Conservation (phyloP, 805 yeast genomes). For the Candida arabinofermentans region DNA sequence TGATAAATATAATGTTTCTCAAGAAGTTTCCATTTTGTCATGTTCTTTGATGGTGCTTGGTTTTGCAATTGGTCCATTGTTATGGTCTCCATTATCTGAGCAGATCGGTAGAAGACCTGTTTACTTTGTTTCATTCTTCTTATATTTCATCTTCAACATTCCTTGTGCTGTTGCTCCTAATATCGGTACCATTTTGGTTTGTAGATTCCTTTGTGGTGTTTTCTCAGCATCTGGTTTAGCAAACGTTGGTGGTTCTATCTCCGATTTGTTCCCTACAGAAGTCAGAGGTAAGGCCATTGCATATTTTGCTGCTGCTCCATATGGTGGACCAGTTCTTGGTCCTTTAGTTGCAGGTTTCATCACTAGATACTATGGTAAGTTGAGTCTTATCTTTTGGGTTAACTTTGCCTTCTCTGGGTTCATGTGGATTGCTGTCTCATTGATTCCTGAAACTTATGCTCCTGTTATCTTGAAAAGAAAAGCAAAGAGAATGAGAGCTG, state of each 20-base stretch:
- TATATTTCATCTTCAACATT: conserved; percentile 76
- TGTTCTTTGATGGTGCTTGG: conserved; percentile 89
- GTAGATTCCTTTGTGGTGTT: conserved; percentile 85
- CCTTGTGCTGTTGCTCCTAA: conserved; percentile 85
- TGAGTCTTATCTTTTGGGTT: conserved; percentile 80
- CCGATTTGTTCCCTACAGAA: conserved; percentile 79
- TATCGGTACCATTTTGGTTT: conserved; percentile 73
- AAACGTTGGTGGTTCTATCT: conserved; percentile 86
- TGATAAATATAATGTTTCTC: conserved; percentile 63
- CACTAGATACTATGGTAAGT: conserved; percentile 61
- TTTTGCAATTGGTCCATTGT: conserved; percentile 78
- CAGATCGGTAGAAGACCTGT: conserved; percentile 83
- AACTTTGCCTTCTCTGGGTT: conserved; percentile 89
- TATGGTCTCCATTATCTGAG: conserved; percentile 89
- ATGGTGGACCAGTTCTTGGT: conserved; percentile 89
- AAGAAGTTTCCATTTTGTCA: conserved; percentile 74
- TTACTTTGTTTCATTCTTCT: conserved; percentile 67
- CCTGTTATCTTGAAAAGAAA: conserved; percentile 70
- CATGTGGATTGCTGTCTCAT: conserved; percentile 62
- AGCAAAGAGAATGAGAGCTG: conserved; percentile 65
- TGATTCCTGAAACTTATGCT: conserved; percentile 88
- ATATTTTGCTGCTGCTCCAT: conserved; percentile 87
- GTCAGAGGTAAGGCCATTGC: conserved; percentile 89
- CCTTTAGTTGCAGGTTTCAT: conserved; percentile 87
- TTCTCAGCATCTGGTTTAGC: conserved; percentile 80